phyloP scores from a whole-genome alignment of 2,329 filamentous ascomycete genomes.

The Ceratocystis lukuohia region DNA sequence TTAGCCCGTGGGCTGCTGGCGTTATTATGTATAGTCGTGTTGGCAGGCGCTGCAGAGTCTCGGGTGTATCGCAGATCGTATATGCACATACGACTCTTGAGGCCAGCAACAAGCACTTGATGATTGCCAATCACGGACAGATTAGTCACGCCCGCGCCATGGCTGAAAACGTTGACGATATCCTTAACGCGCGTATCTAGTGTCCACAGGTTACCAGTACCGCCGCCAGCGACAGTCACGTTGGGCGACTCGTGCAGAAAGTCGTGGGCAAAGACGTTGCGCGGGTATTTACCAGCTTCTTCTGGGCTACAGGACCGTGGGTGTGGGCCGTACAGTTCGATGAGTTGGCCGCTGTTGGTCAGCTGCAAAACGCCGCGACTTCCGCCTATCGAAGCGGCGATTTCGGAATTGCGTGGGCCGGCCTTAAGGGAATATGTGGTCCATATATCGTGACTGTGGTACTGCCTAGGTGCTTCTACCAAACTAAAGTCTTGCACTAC shows the following conservation, averaged over 20 bases:
- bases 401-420: constrained; percentile 36
- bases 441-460: constrained; percentile 6
- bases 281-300: constrained; percentile 3
- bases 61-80: constrained; percentile 41
- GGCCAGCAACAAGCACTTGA: constrained; percentile 40
- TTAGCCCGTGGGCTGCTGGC: constrained; percentile 4
- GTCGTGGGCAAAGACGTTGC: constrained; percentile 18
- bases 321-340: background rate
- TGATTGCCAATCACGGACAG: constrained; percentile 5
- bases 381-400: constrained; percentile 23
- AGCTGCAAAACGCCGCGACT: constrained; percentile 15
- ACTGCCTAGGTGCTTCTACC: constrained; percentile 4
- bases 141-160: constrained; percentile 10
- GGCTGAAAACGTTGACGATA: constrained; percentile 9
- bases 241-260: constrained; percentile 14
- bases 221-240: constrained; percentile 15
- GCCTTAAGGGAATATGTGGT: constrained; percentile 33
- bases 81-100: constrained; percentile 36
- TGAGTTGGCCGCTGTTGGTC: background rate
- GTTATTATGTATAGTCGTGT: background rate
- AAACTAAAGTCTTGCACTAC: constrained; percentile 14
- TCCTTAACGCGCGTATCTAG: constrained; percentile 15
- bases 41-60: background rate
- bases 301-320: constrained; percentile 9
- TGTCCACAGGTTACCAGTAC: constrained; percentile 14